Evolutionary conservation across 2,329 filamentous ascomycete genomes (phyloP).

Genomic region (Neonectria sp.): DNA sequence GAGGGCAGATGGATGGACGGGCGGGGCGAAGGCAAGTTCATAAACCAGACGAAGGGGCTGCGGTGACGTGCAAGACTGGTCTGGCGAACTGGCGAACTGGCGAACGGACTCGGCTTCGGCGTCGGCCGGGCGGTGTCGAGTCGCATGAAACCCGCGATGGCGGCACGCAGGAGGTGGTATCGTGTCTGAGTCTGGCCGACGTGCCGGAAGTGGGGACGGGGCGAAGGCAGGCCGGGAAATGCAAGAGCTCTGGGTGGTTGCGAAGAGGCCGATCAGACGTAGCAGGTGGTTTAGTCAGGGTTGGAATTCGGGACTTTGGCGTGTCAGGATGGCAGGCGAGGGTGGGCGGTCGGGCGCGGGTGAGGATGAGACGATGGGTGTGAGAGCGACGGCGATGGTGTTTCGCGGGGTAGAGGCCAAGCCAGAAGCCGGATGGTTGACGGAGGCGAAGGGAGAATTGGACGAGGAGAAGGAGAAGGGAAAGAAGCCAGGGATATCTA

Average conservation of each 20-base stretch:
- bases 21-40: slow-evolving; percentile 36
- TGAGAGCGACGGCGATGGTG: slow-evolving; percentile 31
- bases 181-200: slow-evolving; percentile 10
- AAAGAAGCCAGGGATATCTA: neutral
- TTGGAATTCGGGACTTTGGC: neutral
- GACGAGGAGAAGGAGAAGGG: neutral
- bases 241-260: slow-evolving; percentile 21
- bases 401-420: slow-evolving; percentile 41
- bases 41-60: slow-evolving; percentile 37
- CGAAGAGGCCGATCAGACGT: slow-evolving; percentile 46
- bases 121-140: slow-evolving; percentile 14
- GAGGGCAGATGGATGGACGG: slow-evolving; percentile 27
- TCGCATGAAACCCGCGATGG: slow-evolving; percentile 24
- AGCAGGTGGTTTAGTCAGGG: slow-evolving; percentile 29
- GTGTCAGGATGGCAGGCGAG: slow-evolving; percentile 27
- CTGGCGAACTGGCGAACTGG: neutral
- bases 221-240: slow-evolving; percentile 36
- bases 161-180: slow-evolving; percentile 6
- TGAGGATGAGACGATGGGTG: slow-evolving; percentile 44
- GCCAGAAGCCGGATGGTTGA: slow-evolving; percentile 3
- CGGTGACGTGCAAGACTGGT: slow-evolving; percentile 19
- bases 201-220: slow-evolving; percentile 36
- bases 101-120: slow-evolving; percentile 20
- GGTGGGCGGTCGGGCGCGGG: slow-evolving; percentile 27
- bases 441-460: neutral